Evolutionary conservation across 1,139 yeast genomes (phyloP), one percentile per base, ranked within the genome.

Genomic region (Oligophagozyma castellii): DNA sequence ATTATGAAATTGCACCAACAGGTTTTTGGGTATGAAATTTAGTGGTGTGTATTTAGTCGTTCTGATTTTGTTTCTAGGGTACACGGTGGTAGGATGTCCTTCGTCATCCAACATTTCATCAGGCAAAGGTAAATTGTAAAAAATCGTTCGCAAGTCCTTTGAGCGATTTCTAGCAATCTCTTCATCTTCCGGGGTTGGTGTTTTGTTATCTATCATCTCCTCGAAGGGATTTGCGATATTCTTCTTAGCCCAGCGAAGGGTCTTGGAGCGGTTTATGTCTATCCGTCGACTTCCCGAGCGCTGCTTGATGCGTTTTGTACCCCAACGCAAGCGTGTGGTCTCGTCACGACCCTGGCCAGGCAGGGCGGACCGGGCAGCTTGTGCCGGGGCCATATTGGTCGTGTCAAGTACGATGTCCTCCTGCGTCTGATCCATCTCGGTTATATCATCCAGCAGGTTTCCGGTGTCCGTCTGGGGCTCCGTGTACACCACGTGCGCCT

Each of bases 1-100:
- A 51, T 86, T 89, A 36, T 70, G 73, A 54, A 89, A 86, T 58
- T 89, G 98, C 40, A 65, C 65, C 33, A 61, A 54, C 29, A 89
- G 53, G 53, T 89, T 86, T 55, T 83, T 84, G 11, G 98, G 98
- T 27, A 89, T 49, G 46, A 89, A 89, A 5, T 92, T 62, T 27
- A 89, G 48, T 5, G 96, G 95, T 7, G 96, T 86, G 56, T 89
- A 89, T 57, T 84, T 86, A 3, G 98, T 84, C 2, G 98, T 86
- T 59, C 96, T 76, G 44, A 89, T 83, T 55, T 89, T 89, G 60
- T 89, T 89, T 51, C 95, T 67, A 4, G 93, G 73, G 50, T 76
- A 89, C 7, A 46, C 37, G 8, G 56, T 45, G 3, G 59, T 43
- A 1, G 93, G 92, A 31, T 61, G 52, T 11, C 81, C 83, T 6